Conservation (phyloP, 805 yeast genomes). For the Kurtzmaniella fragi region DNA sequence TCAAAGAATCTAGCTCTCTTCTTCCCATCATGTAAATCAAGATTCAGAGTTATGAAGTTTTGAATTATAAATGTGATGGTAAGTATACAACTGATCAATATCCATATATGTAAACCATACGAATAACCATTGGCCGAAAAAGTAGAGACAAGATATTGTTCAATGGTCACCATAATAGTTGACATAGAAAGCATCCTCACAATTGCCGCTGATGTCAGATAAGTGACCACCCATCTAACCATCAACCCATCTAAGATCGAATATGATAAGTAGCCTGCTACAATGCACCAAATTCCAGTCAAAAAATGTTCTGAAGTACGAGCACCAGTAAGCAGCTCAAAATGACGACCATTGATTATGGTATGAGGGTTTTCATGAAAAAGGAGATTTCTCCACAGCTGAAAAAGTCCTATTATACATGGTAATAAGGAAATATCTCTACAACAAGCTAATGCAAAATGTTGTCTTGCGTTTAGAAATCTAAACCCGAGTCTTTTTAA, state of each 20-base stretch:
- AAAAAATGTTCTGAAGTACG: slow-evolving; percentile 73
- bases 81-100: slow-evolving; percentile 76
- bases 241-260: slow-evolving; percentile 83
- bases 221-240: slow-evolving; percentile 91
- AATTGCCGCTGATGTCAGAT: slow-evolving; percentile 83
- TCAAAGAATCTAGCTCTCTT: slow-evolving; percentile 66
- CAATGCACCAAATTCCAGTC: slow-evolving; percentile 91
- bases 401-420: slow-evolving; percentile 50
- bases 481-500: slow-evolving; percentile 61
- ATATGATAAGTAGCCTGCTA: slow-evolving; percentile 78
- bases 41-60: slow-evolving; percentile 78
- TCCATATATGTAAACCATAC: slow-evolving; percentile 86
- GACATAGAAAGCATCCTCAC: slow-evolving; percentile 82
- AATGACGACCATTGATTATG: slow-evolving; percentile 1
- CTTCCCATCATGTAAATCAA: slow-evolving; percentile 45
- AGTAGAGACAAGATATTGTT: slow-evolving; percentile 61
- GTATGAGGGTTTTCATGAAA: slow-evolving; percentile 6
- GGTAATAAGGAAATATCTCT: slow-evolving; percentile 73
- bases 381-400: slow-evolving; percentile 37
- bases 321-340: slow-evolving; percentile 45
- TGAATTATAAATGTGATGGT: slow-evolving; percentile 80
- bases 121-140: slow-evolving; percentile 63
- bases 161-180: slow-evolving; percentile 62
- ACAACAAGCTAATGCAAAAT: slow-evolving; percentile 69
- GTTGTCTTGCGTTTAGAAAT: slow-evolving; percentile 71